These are phyloP conservation scores for Pyrenula massariospora DNA, from an alignment of 495 filamentous ascomycete genomes.

Conservation along the genomic window DNA sequence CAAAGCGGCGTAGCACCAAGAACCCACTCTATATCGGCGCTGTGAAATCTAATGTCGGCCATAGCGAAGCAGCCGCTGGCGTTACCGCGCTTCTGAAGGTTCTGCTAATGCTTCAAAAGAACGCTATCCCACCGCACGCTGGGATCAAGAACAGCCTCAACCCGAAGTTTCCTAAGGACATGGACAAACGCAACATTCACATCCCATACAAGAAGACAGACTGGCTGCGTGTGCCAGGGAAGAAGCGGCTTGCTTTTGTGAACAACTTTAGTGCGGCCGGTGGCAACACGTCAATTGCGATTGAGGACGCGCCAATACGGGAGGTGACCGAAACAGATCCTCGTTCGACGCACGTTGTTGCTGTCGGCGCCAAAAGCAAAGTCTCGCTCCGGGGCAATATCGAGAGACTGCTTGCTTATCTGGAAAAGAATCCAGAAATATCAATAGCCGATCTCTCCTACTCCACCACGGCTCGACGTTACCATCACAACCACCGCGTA, in stretches of 20 bases:
- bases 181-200: conserved; percentile 12
- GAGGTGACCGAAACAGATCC: conserved; percentile 10
- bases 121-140: conserved; percentile 21
- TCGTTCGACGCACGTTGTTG: conserved; percentile 15
- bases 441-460: conserved; percentile 26
- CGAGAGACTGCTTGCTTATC: conserved; percentile 15
- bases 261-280: conserved; percentile 28
- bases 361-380: conserved; percentile 23
- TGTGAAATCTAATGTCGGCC: conserved; percentile 45
- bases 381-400: conserved; percentile 22
- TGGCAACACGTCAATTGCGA: conserved; percentile 20
- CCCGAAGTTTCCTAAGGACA: conserved; percentile 9
- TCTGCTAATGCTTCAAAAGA: conserved; percentile 23
- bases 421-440: conserved; percentile 15
- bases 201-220: conserved; percentile 9
- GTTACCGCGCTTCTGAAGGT: conserved; percentile 21
- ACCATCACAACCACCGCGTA: conserved; percentile 29
- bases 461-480: conserved; percentile 23
- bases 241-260: conserved; percentile 15
- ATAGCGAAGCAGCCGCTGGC: conserved; percentile 20
- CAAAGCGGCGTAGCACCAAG: conserved; percentile 23
- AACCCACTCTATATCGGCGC: conserved; percentile 57
- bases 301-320: conserved; percentile 23
- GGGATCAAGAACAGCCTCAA: conserved; percentile 15
- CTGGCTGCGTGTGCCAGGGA: conserved; percentile 7